A percentile compares a stretch with the other conserved stretches of the same genome.
Evolutionary conservation across 805 yeast species (phyloP).

Genomic region (Suhomyces xylopsoci): DNA sequence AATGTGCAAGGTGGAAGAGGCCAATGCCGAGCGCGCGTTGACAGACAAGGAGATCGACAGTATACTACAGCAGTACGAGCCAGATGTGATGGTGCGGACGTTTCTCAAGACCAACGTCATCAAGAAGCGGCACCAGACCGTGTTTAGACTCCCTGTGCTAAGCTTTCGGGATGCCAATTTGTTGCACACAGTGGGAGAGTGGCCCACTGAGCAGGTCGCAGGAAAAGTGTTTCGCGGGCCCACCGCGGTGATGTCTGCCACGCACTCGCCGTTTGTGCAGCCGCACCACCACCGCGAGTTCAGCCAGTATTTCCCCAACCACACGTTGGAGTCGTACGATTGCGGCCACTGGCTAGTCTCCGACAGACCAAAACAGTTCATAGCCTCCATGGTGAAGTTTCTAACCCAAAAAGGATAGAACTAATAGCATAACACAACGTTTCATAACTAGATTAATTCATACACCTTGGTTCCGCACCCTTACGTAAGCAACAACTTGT

Average conservation of each 20-base stretch:
- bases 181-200: conserved; percentile 26
- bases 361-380: conserved; percentile 35
- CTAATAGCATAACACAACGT: too few species aligned
- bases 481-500: not conserved
- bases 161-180: conserved; percentile 21
- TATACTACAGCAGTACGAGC: conserved; percentile 23
- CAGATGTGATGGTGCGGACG: conserved; percentile 25
- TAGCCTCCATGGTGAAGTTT: conserved; percentile 6
- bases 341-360: conserved; percentile 40
- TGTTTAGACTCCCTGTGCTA: conserved; percentile 32
- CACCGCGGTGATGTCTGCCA: conserved; percentile 44
- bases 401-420: not conserved
- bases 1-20: conserved; percentile 34
- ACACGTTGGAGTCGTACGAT: conserved; percentile 18
- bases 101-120: conserved; percentile 40
- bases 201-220: conserved; percentile 26
- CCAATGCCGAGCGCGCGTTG: conserved; percentile 1
- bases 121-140: conserved; percentile 24
- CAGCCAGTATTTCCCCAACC: conserved; percentile 23
- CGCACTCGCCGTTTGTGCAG: conserved; percentile 39
- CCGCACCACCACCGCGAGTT: conserved; percentile 24
- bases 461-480: not conserved
- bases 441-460: too few species aligned
- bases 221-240: conserved; percentile 25
- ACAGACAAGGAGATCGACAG: conserved; percentile 14